phyloP scores from a whole-genome alignment of 2,329 filamentous ascomycete genomes.

The Penicillium hordei region DNA sequence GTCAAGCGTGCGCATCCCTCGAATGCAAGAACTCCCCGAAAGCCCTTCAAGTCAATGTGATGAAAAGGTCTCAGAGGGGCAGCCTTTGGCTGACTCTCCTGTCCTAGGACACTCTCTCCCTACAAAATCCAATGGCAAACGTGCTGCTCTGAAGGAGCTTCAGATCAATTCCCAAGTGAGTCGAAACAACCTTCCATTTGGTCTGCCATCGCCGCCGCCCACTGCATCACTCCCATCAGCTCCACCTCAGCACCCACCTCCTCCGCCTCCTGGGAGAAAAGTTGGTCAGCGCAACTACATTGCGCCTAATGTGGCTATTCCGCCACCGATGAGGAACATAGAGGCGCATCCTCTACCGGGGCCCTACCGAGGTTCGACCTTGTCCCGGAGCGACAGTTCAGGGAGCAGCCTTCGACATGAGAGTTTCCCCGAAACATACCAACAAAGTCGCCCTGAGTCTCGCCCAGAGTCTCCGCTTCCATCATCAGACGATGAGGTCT shows the following conservation, averaged over 20 bases:
- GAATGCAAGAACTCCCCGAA: slow-evolving; percentile 15
- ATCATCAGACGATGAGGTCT: slow-evolving; percentile 44
- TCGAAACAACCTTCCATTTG: slow-evolving; percentile 23
- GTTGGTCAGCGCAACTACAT: slow-evolving; percentile 20
- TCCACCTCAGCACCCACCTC: slow-evolving; percentile 24
- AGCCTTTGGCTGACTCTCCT: slow-evolving; percentile 24
- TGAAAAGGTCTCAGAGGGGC: slow-evolving; percentile 5
- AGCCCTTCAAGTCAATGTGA: slow-evolving; percentile 6
- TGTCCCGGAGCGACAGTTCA: slow-evolving; percentile 28
- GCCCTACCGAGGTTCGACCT: slow-evolving; percentile 15
- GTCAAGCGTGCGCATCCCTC: slow-evolving; percentile 19
- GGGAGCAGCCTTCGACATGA: slow-evolving; percentile 26
- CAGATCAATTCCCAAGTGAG: slow-evolving; percentile 16
- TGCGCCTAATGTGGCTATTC: slow-evolving; percentile 10
- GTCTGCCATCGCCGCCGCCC: slow-evolving; percentile 29
- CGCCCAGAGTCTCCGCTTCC: slow-evolving; percentile 37
- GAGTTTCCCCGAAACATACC: slow-evolving; percentile 18
- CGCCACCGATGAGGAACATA: slow-evolving; percentile 5
- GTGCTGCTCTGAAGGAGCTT: slow-evolving; percentile 9
- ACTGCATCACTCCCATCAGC: slow-evolving; percentile 26
- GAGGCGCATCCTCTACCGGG: slow-evolving; percentile 12
- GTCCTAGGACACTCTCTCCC: slow-evolving; percentile 16
- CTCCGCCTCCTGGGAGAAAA: slow-evolving; percentile 10
- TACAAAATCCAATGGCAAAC: slow-evolving; percentile 12
- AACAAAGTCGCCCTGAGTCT: slow-evolving; percentile 28